These are phyloP conservation scores for Chaetomium cochliodes DNA, from an alignment of 495 filamentous ascomycete genomes.

Conservation along the genomic window DNA sequence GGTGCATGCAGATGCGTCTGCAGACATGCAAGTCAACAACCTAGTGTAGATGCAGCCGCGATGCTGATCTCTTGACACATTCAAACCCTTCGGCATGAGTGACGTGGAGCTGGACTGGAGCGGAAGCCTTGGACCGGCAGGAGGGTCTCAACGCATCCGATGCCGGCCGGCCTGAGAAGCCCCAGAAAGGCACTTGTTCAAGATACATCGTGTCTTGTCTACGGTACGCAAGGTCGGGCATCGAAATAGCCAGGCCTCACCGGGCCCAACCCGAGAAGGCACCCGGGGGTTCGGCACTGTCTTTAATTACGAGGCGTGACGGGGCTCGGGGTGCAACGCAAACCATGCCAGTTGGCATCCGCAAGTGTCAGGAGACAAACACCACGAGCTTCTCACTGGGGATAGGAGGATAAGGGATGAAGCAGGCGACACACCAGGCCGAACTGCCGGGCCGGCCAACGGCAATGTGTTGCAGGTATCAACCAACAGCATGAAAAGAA, in stretches of 20 bases:
- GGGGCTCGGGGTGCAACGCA: neutral
- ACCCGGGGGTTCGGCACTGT: neutral
- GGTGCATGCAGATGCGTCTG: neutral
- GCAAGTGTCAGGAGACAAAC: neutral
- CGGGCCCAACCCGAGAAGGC: constrained; percentile 5
- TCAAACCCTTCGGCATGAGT: neutral
- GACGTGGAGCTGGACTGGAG: neutral
- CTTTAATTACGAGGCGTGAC: neutral
- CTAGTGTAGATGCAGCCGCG: neutral
- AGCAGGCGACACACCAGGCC: too few species aligned
- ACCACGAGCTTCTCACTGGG: neutral
- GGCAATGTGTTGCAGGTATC: neutral
- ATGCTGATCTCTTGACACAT: neutral
- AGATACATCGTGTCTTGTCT: neutral
- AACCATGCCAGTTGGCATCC: constrained; percentile 4
- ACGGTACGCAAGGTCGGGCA: constrained; percentile 9
- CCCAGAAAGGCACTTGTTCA: neutral
- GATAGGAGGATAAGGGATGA: neutral
- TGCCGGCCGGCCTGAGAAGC: neutral
- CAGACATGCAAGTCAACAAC: constrained; percentile 4
- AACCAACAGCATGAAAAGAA: constrained; percentile 2
- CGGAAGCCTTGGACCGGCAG: neutral
- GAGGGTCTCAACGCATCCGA: neutral
- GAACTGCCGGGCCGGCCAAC: neutral
- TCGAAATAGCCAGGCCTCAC: constrained; percentile 4